Percentiles rank a stretch among this genome's conserved stretches.
These are phyloP conservation scores for Aspergillus sp. DNA, from an alignment of 2,329 filamentous ascomycete genomes.

Conservation along the genomic window DNA sequence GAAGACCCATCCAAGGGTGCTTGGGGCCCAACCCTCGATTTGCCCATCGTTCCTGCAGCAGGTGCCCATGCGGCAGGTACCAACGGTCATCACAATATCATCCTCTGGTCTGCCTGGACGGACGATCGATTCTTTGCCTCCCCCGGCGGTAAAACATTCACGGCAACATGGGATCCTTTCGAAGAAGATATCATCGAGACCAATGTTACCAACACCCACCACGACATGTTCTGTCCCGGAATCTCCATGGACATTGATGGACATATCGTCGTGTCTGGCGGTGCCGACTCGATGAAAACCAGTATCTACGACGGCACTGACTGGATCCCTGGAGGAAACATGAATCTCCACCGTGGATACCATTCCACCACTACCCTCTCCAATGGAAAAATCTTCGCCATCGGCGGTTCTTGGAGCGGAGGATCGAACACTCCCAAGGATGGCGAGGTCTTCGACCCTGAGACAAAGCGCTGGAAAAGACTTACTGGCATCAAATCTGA, in stretches of 20 bases:
- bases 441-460: conserved; percentile 49
- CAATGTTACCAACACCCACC: conserved; percentile 16
- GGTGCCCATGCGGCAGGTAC: conserved; percentile 11
- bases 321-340: conserved; percentile 37
- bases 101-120: conserved; percentile 14
- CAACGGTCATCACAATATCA: conserved; percentile 6
- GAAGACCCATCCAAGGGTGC: conserved; percentile 14
- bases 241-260: conserved; percentile 10
- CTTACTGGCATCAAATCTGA: too few relatives aligned
- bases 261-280: conserved; percentile 49
- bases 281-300: conserved; percentile 43
- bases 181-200: conserved; percentile 4
- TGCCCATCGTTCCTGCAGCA: conserved; percentile 20
- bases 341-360: conserved; percentile 47
- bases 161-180: conserved; percentile 9
- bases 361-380: conserved; percentile 47
- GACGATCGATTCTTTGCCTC: conserved; percentile 9
- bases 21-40: conserved; percentile 21
- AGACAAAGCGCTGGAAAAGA: not conserved
- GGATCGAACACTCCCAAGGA: conserved; percentile 43
- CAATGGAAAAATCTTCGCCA: conserved; percentile 51
- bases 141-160: conserved; percentile 12
- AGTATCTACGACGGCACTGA: conserved; percentile 41
- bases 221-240: conserved; percentile 28
- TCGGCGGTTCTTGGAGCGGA: conserved; percentile 54